phyloP scores from a whole-genome alignment of 768 basidiomycete species.

The Russula dissimulans region DNA sequence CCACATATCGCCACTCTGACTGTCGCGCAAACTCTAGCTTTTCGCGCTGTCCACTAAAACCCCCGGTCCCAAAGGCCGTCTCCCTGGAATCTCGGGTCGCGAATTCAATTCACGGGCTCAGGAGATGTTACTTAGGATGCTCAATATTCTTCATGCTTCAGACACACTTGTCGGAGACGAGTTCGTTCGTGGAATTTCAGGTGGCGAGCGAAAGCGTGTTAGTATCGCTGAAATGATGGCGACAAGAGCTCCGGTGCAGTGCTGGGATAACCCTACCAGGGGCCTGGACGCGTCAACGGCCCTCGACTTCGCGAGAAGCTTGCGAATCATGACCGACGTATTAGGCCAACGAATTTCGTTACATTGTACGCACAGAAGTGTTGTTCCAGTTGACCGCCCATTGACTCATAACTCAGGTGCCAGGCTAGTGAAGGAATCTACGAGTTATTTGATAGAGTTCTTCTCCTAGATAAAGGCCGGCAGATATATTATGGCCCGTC shows the following conservation, averaged over 20 bases:
- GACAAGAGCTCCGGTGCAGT: conserved; percentile 68
- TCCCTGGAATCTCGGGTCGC: conserved; percentile 55
- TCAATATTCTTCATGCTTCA: conserved; percentile 74
- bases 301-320: conserved; percentile 70
- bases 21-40: conserved; percentile 66
- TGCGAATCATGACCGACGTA: conserved; percentile 80
- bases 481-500: conserved; percentile 77
- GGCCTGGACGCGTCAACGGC: conserved; percentile 84
- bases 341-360: conserved; percentile 72
- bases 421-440: conserved; percentile 76
- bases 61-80: conserved; percentile 62
- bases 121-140: conserved; percentile 60
- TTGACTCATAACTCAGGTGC: conserved; percentile 20
- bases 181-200: conserved; percentile 73
- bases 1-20: conserved; percentile 76
- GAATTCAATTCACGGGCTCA: conserved; percentile 49
- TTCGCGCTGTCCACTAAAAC: conserved; percentile 66
- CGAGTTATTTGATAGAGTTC: conserved; percentile 77
- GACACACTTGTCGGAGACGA: conserved; percentile 81
- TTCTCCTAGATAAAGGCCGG: conserved; percentile 71
- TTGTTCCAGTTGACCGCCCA: neutral
- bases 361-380: conserved; percentile 41
- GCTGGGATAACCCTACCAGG: conserved; percentile 78
- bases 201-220: conserved; percentile 73
- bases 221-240: conserved; percentile 85